phyloP scores from a whole-genome alignment of 768 basidiomycete genomes.

The Podaxis carcinomalis region DNA sequence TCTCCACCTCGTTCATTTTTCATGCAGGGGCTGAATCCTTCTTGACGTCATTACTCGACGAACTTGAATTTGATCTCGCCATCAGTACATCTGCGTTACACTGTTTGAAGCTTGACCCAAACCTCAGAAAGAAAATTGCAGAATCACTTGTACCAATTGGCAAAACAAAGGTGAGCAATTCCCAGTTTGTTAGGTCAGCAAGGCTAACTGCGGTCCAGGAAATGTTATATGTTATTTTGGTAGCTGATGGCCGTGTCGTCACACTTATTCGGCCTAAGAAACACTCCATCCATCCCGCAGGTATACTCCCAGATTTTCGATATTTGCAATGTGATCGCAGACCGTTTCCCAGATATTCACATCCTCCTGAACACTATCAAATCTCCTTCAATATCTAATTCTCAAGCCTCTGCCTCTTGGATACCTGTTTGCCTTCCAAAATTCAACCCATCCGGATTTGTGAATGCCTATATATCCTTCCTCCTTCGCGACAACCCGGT shows the following conservation, averaged over 20 bases:
- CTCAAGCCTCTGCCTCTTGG: constrained; percentile 83
- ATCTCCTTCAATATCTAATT: constrained; percentile 73
- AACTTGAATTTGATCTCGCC: constrained; percentile 76
- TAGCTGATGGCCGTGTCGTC: constrained; percentile 72
- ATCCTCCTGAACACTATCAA: constrained; percentile 89
- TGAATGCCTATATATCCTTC: constrained; percentile 87
- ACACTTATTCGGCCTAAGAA: constrained; percentile 87
- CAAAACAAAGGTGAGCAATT: constrained; percentile 65
- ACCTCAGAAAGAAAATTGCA: constrained; percentile 68
- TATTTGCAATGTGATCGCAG: neutral
- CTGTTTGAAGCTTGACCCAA: constrained; percentile 72
- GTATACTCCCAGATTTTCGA: constrained; percentile 30
- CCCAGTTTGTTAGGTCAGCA: neutral
- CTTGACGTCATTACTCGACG: constrained; percentile 62
- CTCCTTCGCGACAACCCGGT: constrained; percentile 40
- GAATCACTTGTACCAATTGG: constrained; percentile 75
- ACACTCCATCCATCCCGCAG: constrained; percentile 93
- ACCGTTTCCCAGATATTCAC: constrained; percentile 64
- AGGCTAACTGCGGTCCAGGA: constrained; percentile 46
- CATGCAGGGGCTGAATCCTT: constrained; percentile 76
- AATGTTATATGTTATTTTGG: constrained; percentile 86
- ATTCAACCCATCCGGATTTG: constrained; percentile 85
- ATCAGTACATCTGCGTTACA: constrained; percentile 79
- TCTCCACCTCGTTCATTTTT: neutral
- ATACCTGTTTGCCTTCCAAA: constrained; percentile 94